Conservation (phyloP, 441 rosid genomes). For the Eutrema salsugineum region DNA sequence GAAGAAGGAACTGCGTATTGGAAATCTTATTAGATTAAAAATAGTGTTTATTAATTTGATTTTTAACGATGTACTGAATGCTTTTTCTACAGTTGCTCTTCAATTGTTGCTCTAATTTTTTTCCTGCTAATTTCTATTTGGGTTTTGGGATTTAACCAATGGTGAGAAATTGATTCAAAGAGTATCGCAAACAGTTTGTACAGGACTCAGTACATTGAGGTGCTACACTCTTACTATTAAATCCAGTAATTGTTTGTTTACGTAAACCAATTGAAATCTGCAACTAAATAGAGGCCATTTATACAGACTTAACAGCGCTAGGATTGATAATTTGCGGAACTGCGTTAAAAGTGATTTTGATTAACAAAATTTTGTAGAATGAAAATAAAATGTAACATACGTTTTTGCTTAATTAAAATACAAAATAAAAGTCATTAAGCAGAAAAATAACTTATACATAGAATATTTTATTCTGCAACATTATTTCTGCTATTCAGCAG, state of each 20-base stretch:
- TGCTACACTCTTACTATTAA: not conserved
- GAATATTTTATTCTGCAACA: too few relatives aligned
- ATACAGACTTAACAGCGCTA: too few relatives aligned
- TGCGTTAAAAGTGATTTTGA: too few relatives aligned
- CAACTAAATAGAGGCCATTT: too few relatives aligned
- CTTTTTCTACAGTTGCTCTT: not conserved
- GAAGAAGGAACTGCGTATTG: conserved; percentile 4
- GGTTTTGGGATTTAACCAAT: not conserved
- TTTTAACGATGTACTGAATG: not conserved
- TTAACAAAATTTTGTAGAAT: too few relatives aligned
- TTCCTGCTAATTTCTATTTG: not conserved
- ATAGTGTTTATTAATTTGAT: conserved; percentile 12
- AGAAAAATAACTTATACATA: too few relatives aligned
- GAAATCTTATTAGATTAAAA: conserved; percentile 9
- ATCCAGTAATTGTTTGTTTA: not conserved
- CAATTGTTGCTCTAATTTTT: not conserved
- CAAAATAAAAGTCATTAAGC: too few relatives aligned
- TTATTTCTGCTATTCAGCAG: too few relatives aligned
- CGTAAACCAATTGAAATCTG: not conserved
- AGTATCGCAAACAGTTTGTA: not conserved
- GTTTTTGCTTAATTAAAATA: too few relatives aligned
- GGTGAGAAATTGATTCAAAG: not conserved
- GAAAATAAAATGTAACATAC: too few relatives aligned
- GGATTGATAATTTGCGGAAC: too few relatives aligned
- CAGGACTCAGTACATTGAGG: not conserved